Conservation (phyloP, 345 rosid species). For the Angophora floribunda region DNA sequence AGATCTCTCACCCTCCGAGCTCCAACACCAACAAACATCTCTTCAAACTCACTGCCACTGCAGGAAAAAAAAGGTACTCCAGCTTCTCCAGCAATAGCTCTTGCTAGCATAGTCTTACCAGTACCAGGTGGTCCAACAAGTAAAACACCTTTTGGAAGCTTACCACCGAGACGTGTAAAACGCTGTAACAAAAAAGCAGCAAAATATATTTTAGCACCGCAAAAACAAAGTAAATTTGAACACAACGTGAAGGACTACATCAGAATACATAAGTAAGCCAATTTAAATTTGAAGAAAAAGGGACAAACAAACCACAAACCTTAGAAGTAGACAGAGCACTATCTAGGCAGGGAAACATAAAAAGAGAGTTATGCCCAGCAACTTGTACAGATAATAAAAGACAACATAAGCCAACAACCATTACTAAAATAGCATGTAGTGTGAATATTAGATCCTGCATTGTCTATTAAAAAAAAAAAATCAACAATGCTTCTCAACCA, state of each 20-base stretch:
- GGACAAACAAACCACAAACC: not conserved
- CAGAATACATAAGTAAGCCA: not conserved
- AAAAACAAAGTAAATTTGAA: not conserved
- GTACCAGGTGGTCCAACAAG: constrained; percentile 99
- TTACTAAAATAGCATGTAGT: not conserved
- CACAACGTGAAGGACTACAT: not conserved
- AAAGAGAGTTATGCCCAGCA: not conserved
- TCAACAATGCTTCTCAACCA: not conserved
- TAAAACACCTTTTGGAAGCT: constrained; percentile 96
- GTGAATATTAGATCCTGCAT: not conserved
- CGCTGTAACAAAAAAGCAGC: constrained; percentile 41
- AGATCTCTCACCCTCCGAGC: constrained; percentile 97
- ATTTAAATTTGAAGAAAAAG: not conserved
- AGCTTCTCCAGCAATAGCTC: constrained; percentile 99
- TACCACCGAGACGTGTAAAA: constrained; percentile 95
- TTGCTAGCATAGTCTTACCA: constrained; percentile 97
- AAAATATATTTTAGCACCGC: not conserved
- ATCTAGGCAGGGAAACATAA: not conserved
- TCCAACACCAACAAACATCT: constrained; percentile 99
- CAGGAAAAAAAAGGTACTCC: constrained; percentile 98
- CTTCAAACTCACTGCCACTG: constrained; percentile 99
- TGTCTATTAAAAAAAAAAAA: not conserved
- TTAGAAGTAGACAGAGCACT: not conserved
- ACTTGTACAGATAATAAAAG: not conserved
- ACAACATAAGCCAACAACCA: not conserved